Percentiles rank a stretch among this genome's conserved stretches.
phyloP scores from a whole-genome alignment of 176 grass and related monocot species.

The Puccinellia tenuiflora region DNA sequence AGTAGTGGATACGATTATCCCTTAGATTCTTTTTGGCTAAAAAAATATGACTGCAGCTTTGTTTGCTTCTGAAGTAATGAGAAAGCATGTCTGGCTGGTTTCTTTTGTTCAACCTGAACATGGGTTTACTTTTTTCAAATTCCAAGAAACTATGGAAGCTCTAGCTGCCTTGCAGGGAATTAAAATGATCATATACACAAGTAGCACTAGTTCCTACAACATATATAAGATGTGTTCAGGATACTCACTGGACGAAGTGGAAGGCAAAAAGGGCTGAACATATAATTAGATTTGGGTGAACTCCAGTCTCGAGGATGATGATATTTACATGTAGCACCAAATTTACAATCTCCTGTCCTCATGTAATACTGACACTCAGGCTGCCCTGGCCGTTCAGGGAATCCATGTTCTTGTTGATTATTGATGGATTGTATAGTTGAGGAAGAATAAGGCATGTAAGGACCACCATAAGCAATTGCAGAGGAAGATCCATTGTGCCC shows the following conservation, averaged over 20 bases:
- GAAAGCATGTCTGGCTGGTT: neutral
- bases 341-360: slow-evolving; percentile 82
- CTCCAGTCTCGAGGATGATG: slow-evolving; percentile 70
- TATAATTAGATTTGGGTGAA: slow-evolving; percentile 41
- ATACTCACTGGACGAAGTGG: slow-evolving; percentile 73
- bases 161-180: neutral
- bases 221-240: slow-evolving; percentile 14
- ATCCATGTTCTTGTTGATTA: slow-evolving; percentile 58
- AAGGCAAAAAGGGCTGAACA: slow-evolving; percentile 51
- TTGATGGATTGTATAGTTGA: slow-evolving; percentile 46
- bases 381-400: slow-evolving; percentile 70
- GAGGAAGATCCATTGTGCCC: slow-evolving; percentile 51
- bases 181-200: slow-evolving; percentile 11
- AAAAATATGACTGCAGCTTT: neutral
- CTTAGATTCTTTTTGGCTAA: neutral
- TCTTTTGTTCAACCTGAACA: neutral
- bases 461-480: slow-evolving; percentile 42
- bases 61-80: neutral
- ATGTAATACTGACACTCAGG: slow-evolving; percentile 77
- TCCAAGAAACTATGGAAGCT: neutral
- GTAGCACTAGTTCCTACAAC: neutral
- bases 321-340: slow-evolving; percentile 74
- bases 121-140: slow-evolving; percentile 1
- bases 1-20: neutral
- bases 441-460: slow-evolving; percentile 42